Evolutionary conservation across 169 alveolate genomes (phyloP).

Genomic region (Plasmodium knowlesi): DNA sequence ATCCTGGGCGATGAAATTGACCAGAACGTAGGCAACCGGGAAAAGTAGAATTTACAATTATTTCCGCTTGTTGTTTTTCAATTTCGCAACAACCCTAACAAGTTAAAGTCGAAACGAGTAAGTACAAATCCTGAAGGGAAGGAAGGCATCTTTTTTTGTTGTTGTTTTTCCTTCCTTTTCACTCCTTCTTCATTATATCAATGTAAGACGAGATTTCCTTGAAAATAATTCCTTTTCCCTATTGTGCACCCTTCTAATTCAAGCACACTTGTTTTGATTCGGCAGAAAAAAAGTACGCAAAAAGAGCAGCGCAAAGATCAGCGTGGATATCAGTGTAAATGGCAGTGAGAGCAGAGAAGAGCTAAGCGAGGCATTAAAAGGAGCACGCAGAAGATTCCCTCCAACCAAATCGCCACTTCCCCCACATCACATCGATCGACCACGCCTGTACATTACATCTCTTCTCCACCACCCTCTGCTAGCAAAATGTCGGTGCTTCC

Average conservation of each 20-base stretch:
- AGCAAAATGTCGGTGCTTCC: conserved; percentile 61
- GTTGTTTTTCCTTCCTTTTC: not conserved
- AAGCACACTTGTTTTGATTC: not conserved
- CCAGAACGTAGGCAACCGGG: not conserved
- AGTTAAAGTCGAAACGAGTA: conserved; percentile 36
- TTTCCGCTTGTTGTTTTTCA: conserved; percentile 43
- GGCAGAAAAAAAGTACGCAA: not conserved
- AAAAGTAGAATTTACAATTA: conserved; percentile 14
- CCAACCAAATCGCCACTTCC: not conserved
- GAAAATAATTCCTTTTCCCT: not conserved
- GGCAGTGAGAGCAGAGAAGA: not conserved
- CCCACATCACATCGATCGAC: not conserved
- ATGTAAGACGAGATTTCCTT: not conserved
- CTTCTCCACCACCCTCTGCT: conserved; percentile 11
- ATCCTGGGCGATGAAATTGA: not conserved
- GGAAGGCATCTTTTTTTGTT: not conserved
- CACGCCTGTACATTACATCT: too few species aligned
- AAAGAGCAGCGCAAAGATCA: not conserved
- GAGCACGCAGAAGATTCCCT: not conserved
- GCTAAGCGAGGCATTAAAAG: not conserved
- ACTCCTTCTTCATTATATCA: not conserved
- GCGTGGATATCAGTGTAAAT: not conserved
- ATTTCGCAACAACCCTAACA: conserved; percentile 39
- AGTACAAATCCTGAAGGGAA: conserved; percentile 26
- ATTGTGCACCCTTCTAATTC: not conserved